Conservation (phyloP, 129 eudicot species). For the Saposhnikovia divaricata region DNA sequence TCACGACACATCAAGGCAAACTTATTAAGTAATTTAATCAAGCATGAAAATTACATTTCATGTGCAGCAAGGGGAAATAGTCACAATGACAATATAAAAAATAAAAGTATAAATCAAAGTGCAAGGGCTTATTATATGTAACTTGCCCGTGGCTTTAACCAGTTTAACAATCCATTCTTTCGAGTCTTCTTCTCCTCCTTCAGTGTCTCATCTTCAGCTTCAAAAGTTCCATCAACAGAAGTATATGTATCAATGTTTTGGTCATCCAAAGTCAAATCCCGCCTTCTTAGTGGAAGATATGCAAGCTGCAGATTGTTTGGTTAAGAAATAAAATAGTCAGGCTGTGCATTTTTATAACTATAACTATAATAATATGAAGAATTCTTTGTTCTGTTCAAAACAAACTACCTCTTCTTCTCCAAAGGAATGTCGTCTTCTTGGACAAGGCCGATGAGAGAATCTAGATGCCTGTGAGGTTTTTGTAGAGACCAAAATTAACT, state of each 20-base stretch:
- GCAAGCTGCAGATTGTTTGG: constrained; percentile 59
- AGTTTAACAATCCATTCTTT: constrained; percentile 80
- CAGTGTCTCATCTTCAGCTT: constrained; percentile 39
- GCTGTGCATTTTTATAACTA: background rate
- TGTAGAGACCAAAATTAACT: constrained; percentile 87
- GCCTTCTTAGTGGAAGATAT: constrained; percentile 82
- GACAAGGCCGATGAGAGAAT: constrained; percentile 53
- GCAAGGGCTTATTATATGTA: background rate
- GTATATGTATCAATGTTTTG: constrained; percentile 58
- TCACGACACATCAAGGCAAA: background rate
- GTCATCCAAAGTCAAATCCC: constrained; percentile 76
- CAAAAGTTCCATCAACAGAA: constrained; percentile 60
- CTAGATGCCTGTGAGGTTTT: constrained; percentile 76
- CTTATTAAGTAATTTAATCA: background rate
- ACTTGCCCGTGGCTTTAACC: constrained; percentile 90
- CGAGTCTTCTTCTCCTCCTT: constrained; percentile 74
- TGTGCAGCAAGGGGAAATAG: background rate
- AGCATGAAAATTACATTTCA: background rate
- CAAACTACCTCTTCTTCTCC: constrained; percentile 90
- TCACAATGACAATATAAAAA: background rate
- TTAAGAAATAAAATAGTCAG: background rate
- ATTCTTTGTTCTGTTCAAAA: background rate
- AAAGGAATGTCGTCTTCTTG: constrained; percentile 87
- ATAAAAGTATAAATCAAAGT: background rate
- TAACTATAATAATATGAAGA: background rate